Evolutionary conservation across 2,329 filamentous ascomycete species (phyloP), one percentile per base, ranked within the genome.

Genomic region (Zopfia rhizophila): DNA sequence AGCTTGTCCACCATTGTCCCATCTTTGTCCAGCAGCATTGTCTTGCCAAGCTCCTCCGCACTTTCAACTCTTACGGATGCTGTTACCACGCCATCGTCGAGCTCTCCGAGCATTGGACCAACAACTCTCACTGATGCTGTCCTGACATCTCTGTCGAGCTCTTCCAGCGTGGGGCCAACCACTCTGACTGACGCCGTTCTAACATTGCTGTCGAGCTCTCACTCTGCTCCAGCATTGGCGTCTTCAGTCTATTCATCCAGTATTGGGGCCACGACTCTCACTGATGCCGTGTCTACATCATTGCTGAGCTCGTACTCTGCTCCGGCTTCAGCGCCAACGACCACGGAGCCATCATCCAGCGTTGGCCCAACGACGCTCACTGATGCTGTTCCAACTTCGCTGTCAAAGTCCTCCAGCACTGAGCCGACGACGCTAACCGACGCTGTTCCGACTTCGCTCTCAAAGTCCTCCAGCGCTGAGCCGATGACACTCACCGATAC

Each of bases 41-140:
- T 17, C 14, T 23, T 10, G 18, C 11, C 32, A 10, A 22, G 37
- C 23, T 23, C 23, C 35, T 12, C 6, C 6, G n/a, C 10, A 24
- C 35, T 12, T 38, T 14, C 24, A 4, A 11, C 6, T 5, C 8
- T 5, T 5, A 18, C 12, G 16, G 11, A 12, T 17, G 5, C 37
- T 39, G 11, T 16, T 30, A 23, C 37, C 17, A 4, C 37, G n/a
- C 16, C 38, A 13, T 5, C 8, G 22, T 6, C n/a, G 5, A 4
- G 13, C 19, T 42, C 30, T 13, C 28, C 19, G 28, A 28, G 18
- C 19, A 7, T 5, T n/a, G n/a, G n/a, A n/a, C n/a, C n/a, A n/a
- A n/a, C n/a, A n/a, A n/a, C n/a, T n/a, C n/a, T n/a, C 28, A 42
- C 39, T 24, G 39, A 35, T 17, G 7, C 29, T 23, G 21, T 42